Base-by-base conservation (phyloP, 2,329 filamentous ascomycete species). In the Xylaria sp. region DNA sequence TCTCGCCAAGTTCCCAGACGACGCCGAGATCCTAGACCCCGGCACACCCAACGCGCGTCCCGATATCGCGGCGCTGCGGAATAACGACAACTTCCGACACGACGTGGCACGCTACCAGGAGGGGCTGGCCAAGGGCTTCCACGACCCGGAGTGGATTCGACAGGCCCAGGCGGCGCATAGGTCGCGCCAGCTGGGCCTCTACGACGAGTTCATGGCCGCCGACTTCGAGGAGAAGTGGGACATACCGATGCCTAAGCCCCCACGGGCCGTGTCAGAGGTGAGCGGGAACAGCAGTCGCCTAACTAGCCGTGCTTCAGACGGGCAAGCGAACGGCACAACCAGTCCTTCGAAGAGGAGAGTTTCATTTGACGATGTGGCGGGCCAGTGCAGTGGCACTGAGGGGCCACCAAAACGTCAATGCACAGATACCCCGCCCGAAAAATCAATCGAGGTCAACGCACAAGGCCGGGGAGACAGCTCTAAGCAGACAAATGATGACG, bases 91-190 rank as follows among this genome's bases (percentile, higher is more conserved):
- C 64, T 83, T 83, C 67, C 80, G 81, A 10, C 72, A 80, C 47
- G 80, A 81, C 68, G 78, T 79, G 53, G 76, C 78, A 0, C 75
- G 75, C 3, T 83, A 82, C 68, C 77, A 77, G 29, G 78, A 80
- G 33, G 76, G 82, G 63, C 72, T 87, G 17, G 64, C 70, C 4
- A 72, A 75, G 35, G 84, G 84, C 3, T 78, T 77, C 33, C 81
- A 85, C 59, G 83, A 86, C 64, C 76, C 78, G 1, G 76, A 78
- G 13, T 87, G 84, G 84, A 77, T 87, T 7, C 73, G 70, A 15
- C 76, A 81, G 57, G 84, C 85, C 1, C 85, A 81, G 76, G 70
- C 71, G 3, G 84, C 85, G 0, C 82, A 85, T 62, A 75, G 78
- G 55, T 75, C 78, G 68, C 80, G 83, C 57, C 76, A 74, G 52